phyloP scores from a whole-genome alignment of 495 filamentous ascomycete species.

The Tuber melanosporum region DNA sequence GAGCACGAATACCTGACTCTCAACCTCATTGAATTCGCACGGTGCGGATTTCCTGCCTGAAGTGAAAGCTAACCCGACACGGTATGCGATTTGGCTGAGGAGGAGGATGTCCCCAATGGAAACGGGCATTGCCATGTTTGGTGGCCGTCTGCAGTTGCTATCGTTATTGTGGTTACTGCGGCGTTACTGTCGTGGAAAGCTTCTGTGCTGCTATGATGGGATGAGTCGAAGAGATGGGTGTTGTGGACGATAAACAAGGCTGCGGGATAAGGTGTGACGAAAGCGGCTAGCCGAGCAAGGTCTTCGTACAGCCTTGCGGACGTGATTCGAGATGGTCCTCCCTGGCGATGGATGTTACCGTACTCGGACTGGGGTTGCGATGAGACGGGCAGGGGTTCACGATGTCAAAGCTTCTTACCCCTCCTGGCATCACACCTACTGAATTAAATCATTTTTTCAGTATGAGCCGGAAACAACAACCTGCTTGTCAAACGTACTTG shows the following conservation, averaged over 20 bases:
- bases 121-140: slow-evolving; percentile 42
- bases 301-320: background rate
- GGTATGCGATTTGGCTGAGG: slow-evolving; percentile 45
- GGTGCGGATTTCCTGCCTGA: slow-evolving; percentile 44
- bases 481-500: too few species aligned
- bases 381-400: too few species aligned
- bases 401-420: too few species aligned
- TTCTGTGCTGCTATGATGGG: background rate
- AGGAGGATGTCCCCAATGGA: slow-evolving; percentile 46
- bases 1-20: slow-evolving; percentile 43
- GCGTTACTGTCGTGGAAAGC: background rate
- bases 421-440: too few species aligned
- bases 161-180: background rate
- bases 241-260: background rate
- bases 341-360: too few species aligned
- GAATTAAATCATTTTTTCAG: too few species aligned
- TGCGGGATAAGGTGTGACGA: background rate
- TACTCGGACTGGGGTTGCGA: too few species aligned
- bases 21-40: slow-evolving; percentile 44
- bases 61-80: slow-evolving; percentile 45
- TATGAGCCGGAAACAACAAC: too few species aligned
- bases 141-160: background rate
- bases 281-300: background rate
- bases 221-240: background rate
- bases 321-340: background rate